Evolutionary conservation across 768 basidiomycete species (phyloP).

Genomic region (Zangia roseola): DNA sequence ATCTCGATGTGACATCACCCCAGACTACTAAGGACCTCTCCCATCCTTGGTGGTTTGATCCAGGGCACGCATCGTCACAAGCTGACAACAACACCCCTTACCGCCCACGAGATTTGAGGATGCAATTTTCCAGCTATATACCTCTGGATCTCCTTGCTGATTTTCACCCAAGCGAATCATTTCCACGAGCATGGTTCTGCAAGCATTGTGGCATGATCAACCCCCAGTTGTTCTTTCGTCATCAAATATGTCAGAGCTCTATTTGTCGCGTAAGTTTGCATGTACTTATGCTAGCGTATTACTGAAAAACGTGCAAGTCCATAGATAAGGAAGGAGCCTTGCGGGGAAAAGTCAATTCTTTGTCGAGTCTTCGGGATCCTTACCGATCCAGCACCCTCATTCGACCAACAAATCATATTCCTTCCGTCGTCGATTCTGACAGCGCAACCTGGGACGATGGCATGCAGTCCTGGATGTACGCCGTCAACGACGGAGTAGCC

Average conservation of each 20-base stretch:
- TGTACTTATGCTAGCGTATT: not conserved
- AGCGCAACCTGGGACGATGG: slow-evolving; percentile 27
- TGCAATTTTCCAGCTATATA: slow-evolving; percentile 28
- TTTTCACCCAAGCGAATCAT: slow-evolving; percentile 31
- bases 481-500: slow-evolving; percentile 18
- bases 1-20: not conserved
- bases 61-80: not conserved
- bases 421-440: slow-evolving; percentile 15
- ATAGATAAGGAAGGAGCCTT: not conserved
- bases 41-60: slow-evolving; percentile 27
- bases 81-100: slow-evolving; percentile 14
- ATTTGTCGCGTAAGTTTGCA: slow-evolving; percentile 37
- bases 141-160: slow-evolving; percentile 31
- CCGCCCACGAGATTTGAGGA: slow-evolving; percentile 22
- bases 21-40: slow-evolving; percentile 1
- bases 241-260: slow-evolving; percentile 43
- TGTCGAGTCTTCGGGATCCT: slow-evolving; percentile 23
- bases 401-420: slow-evolving; percentile 18
- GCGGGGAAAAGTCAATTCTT: slow-evolving; percentile 18
- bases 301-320: slow-evolving; percentile 18
- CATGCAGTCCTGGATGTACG: slow-evolving; percentile 30
- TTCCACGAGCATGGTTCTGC: slow-evolving; percentile 52
- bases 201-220: slow-evolving; percentile 48
- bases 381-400: slow-evolving; percentile 12
- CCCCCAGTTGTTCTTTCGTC: slow-evolving; percentile 43